Percentiles rank a stretch among this genome's conserved stretches.
phyloP scores from a whole-genome alignment of 2,329 filamentous ascomycete species.

The Berkeleyomyces rouxiae region DNA sequence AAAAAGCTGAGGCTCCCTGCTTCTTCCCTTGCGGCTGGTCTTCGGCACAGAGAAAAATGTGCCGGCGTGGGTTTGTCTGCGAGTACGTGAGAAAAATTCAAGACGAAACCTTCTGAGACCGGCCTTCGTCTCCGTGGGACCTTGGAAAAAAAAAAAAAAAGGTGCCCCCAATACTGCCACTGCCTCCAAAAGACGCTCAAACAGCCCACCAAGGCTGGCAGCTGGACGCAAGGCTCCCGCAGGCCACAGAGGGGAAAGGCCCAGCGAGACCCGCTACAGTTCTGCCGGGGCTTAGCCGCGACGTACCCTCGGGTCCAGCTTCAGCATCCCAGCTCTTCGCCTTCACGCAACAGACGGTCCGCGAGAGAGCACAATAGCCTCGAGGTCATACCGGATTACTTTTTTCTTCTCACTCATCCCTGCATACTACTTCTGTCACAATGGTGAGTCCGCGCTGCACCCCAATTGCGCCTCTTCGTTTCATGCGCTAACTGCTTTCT shows the following conservation, averaged over 20 bases:
- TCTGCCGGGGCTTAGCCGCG: slow-evolving; percentile 6
- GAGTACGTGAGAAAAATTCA: not conserved
- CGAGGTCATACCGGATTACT: not conserved
- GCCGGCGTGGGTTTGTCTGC: slow-evolving; percentile 1
- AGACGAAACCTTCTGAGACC: not conserved
- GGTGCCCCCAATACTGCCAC: not conserved
- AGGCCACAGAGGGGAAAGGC: no score
- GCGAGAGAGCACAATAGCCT: not conserved
- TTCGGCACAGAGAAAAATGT: not conserved
- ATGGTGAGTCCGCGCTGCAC: not conserved
- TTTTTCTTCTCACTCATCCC: no score
- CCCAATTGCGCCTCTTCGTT: not conserved
- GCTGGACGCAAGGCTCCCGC: not conserved
- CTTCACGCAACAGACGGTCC: not conserved
- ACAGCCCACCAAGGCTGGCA: slow-evolving; percentile 8
- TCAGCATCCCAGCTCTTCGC: not conserved
- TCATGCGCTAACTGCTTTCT: not conserved
- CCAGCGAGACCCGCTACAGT: not conserved
- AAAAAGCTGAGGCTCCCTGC: not conserved
- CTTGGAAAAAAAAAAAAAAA: slow-evolving; percentile 2
- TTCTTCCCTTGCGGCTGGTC: not conserved
- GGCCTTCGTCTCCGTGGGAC: slow-evolving; percentile 4
- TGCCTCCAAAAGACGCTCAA: slow-evolving; percentile 2
- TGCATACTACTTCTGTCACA: not conserved
- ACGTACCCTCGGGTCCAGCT: not conserved